Percentiles rank a stretch among this genome's conserved stretches.
Evolutionary conservation across 441 rosid species (phyloP).

Genomic region (Flueggea neowawraea): DNA sequence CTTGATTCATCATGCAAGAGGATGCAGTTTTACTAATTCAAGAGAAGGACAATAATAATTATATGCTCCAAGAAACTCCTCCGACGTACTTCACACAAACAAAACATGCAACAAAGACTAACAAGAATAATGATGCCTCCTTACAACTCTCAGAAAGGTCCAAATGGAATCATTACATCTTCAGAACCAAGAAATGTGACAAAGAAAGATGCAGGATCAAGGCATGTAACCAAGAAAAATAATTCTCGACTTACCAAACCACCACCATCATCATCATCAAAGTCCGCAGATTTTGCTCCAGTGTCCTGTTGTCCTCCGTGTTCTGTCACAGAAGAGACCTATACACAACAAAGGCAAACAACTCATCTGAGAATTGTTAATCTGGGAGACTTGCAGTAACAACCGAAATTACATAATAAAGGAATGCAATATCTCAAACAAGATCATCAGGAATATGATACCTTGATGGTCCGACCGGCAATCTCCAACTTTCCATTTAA

Average conservation of each 20-base stretch:
- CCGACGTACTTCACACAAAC: no score
- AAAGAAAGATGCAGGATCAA: background rate
- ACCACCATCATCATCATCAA: constrained; percentile 97
- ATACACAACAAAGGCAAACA: background rate
- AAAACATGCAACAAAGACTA: no score
- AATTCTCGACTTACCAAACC: constrained; percentile 61
- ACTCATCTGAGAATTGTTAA: background rate
- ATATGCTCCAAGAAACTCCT: no score
- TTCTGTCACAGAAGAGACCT: constrained; percentile 94
- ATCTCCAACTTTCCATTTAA: constrained; percentile 92
- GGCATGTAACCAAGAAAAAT: background rate
- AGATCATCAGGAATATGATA: constrained; percentile 9
- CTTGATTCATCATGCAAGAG: no score
- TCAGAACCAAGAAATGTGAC: no score
- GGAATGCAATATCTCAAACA: background rate
- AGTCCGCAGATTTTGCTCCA: constrained; percentile 77
- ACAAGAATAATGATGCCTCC: no score
- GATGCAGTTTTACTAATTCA: no score
- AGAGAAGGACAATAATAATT: no score
- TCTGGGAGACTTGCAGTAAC: no score
- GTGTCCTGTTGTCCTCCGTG: constrained; percentile 74
- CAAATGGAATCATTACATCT: no score
- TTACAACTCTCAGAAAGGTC: no score
- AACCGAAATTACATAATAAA: background rate
- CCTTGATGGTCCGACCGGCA: constrained; percentile 88